Evolutionary conservation across 495 filamentous ascomycete genomes (phyloP).

Genomic region (Penicillium simplicissimum): DNA sequence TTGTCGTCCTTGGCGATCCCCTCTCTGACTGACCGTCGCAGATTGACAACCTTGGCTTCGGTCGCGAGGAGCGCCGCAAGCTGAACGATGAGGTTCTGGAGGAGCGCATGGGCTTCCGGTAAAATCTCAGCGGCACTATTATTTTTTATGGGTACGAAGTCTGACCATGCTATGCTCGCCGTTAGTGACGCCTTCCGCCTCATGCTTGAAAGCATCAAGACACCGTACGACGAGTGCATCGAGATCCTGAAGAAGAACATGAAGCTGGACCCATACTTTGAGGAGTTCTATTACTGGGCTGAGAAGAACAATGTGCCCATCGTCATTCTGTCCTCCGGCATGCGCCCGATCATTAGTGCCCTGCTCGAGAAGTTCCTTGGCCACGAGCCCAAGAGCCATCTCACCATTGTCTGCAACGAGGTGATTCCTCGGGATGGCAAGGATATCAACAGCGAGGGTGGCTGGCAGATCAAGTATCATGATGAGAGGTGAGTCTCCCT

Average conservation of each 20-base stretch:
- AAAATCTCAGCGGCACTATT: constrained; percentile 6
- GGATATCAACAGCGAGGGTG: constrained; percentile 72
- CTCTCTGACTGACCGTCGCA: constrained; percentile 29
- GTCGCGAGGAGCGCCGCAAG: constrained; percentile 59
- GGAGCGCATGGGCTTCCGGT: constrained; percentile 70
- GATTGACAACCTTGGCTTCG: constrained; percentile 91
- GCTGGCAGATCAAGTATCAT: constrained; percentile 85
- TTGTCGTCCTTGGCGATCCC: background rate
- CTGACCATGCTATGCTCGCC: background rate
- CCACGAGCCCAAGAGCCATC: constrained; percentile 59
- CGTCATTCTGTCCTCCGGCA: constrained; percentile 86
- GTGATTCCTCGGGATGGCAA: constrained; percentile 67
- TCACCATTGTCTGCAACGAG: constrained; percentile 85
- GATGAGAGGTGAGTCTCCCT: constrained; percentile 66
- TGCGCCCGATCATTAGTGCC: constrained; percentile 87
- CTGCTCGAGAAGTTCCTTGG: constrained; percentile 79
- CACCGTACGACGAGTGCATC: constrained; percentile 79
- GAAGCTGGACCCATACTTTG: constrained; percentile 82
- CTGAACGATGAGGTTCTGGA: constrained; percentile 72
- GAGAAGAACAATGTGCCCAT: constrained; percentile 81
- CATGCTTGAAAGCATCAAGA: constrained; percentile 82
- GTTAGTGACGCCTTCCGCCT: constrained; percentile 74
- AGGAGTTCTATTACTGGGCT: constrained; percentile 81
- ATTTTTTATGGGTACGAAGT: background rate
- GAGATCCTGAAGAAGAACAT: constrained; percentile 74